Base-by-base conservation (phyloP, 306 rosid genomes). In the Quercus gilva region DNA sequence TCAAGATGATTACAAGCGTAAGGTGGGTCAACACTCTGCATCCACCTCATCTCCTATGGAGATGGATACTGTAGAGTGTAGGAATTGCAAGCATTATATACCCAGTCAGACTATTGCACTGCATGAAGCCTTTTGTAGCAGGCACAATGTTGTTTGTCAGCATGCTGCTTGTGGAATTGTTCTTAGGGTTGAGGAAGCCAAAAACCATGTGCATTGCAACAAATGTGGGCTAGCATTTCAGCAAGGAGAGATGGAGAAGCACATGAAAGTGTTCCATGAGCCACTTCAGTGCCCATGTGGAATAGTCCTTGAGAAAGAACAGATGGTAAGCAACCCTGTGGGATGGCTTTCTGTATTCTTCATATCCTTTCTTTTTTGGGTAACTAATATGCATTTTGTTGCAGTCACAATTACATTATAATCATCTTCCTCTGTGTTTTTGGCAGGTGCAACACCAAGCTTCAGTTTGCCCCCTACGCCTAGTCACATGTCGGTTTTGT, bases 81-180 rank as follows among this genome's bases (percentile, higher is more conserved):
- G 85, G 72, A 95, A 95, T 82, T 95, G 99, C 84, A 93, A 84
- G 85, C 97, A 88, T 77, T 89, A 86, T 79, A 89, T 95, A 73
- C 99, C 99, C 55, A 72, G 83, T 80, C 90, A 93, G 78, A 95
- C 94, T 58, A 85, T 93, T 80, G 90, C 90, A 10, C 86, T 95
- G 81, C 99, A 95, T 70, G 99, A 93, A 90, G 99, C 96, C 56
- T 95, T 89, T 75, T 95, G 99, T 81, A 84, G 90, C 77, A 91
- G 99, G 71, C 97, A 95, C 84, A 95, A 91, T 49, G 76, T 93
- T 74, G 85, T 87, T 19, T 95, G 99, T 76, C 90, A 76, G 82
- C 97, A 86, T 61, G 73, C 74, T 6, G 91, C 90, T 35, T 95
- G 99, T 37, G 97, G 96, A 31, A 90, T 95, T 84, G 97, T 95